These are phyloP conservation scores for Pleurotus tuber-regium DNA, from an alignment of 768 basidiomycete species.

Conservation along the genomic window DNA sequence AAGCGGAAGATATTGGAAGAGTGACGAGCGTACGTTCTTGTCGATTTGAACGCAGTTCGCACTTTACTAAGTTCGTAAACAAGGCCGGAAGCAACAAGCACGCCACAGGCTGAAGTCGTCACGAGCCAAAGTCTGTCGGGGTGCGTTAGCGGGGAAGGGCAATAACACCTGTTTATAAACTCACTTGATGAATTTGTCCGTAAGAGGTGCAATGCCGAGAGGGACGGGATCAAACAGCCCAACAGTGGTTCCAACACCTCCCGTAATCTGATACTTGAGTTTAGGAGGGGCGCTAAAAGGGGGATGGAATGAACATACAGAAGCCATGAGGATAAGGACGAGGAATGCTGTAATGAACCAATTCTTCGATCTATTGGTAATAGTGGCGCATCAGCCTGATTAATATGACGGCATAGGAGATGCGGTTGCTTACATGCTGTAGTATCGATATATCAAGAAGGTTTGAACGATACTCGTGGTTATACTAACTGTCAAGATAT, in stretches of 20 bases:
- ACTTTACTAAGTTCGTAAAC: constrained; percentile 4
- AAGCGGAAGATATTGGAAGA: not conserved
- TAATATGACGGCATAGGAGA: no score
- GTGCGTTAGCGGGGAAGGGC: no score
- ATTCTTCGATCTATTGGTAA: not conserved
- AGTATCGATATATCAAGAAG: constrained; percentile 6
- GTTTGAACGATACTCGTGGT: constrained; percentile 3
- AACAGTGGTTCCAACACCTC: constrained; percentile 5
- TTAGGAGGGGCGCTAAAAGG: not conserved
- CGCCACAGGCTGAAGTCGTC: not conserved
- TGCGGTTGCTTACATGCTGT: constrained; percentile 2
- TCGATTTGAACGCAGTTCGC: constrained; percentile 6
- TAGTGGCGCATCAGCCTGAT: not conserved
- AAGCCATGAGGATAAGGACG: not conserved
- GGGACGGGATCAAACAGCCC: constrained; percentile 5
- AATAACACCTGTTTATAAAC: not conserved
- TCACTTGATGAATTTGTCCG: constrained; percentile 3
- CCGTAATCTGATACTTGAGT: not conserved
- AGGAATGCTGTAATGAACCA: not conserved
- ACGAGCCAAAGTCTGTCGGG: not conserved
- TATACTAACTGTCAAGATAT: constrained; percentile 4
- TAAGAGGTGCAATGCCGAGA: not conserved
- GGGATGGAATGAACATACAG: not conserved
- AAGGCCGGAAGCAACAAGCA: not conserved
- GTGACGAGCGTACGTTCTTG: not conserved